These are phyloP conservation scores for Dentipellis fragilis DNA, from an alignment of 768 basidiomycete species.

Conservation along the genomic window DNA sequence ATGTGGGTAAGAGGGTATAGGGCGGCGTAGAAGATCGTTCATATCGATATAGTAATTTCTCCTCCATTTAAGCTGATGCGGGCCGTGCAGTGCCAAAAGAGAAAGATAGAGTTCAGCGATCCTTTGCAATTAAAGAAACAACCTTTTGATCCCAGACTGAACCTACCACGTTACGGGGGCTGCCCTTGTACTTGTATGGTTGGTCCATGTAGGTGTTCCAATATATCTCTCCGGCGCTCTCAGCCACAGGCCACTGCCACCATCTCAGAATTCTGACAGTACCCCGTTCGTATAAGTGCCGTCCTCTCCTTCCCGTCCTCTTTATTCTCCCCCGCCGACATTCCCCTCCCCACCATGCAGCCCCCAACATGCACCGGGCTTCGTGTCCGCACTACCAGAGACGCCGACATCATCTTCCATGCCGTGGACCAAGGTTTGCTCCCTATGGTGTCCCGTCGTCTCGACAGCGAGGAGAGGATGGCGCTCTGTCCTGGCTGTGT, in stretches of 20 bases:
- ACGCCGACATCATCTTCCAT: conserved; percentile 30
- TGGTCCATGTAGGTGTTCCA: conserved; percentile 4
- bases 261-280: conserved; percentile 4
- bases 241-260: not conserved
- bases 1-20: conserved; percentile 10
- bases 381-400: conserved; percentile 25
- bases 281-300: conserved; percentile 7
- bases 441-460: conserved; percentile 28
- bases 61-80: conserved; percentile 8
- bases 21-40: conserved; percentile 10
- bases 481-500: conserved; percentile 24
- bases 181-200: conserved; percentile 15
- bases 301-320: conserved; percentile 6
- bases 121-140: conserved; percentile 19
- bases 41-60: conserved; percentile 12
- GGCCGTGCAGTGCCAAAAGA: conserved; percentile 10
- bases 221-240: conserved; percentile 1
- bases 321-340: conserved; percentile 3
- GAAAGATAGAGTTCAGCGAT: conserved; percentile 15
- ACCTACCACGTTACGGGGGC: conserved; percentile 9
- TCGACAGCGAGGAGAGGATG: conserved; percentile 29
- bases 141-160: conserved; percentile 14
- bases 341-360: conserved; percentile 18
- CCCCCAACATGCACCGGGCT: conserved; percentile 24
- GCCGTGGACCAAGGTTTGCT: conserved; percentile 23